Percentiles rank a stretch among this genome's conserved stretches.
Evolutionary conservation across 805 yeast species (phyloP).

Genomic region (Nakazawaea ishiwadae): DNA sequence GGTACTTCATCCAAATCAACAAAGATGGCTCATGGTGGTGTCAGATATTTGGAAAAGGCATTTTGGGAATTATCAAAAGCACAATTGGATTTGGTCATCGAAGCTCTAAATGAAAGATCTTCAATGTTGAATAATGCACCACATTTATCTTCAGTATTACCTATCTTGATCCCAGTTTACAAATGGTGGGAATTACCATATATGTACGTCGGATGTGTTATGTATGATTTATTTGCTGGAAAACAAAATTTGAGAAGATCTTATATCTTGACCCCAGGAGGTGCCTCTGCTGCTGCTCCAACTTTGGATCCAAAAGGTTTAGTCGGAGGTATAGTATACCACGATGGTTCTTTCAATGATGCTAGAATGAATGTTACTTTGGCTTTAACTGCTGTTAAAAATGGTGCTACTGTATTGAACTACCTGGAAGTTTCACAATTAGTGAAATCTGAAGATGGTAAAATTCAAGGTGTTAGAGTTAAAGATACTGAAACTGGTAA

Average conservation of each 20-base stretch:
- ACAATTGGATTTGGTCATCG: conserved; percentile 83
- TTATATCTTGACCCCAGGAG: conserved; percentile 62
- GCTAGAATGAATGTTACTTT: conserved; percentile 83
- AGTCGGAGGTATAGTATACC: conserved; percentile 90
- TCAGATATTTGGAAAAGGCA: conserved; percentile 91
- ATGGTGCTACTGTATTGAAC: conserved; percentile 88
- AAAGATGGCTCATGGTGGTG: conserved; percentile 97
- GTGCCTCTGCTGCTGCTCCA: conserved; percentile 74
- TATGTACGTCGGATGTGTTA: conserved; percentile 84
- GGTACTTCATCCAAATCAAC: conserved; percentile 94
- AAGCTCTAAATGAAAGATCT: conserved; percentile 83
- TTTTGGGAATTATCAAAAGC: conserved; percentile 87
- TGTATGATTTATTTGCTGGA: conserved; percentile 93
- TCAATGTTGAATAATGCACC: conserved; percentile 89
- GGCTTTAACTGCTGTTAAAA: conserved; percentile 78
- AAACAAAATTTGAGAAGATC: conserved; percentile 76
- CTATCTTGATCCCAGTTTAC: conserved; percentile 95
- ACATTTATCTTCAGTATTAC: conserved; percentile 78
- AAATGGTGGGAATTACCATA: conserved; percentile 95
- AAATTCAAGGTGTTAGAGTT: conserved; percentile 73
- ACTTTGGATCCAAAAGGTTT: conserved; percentile 74
- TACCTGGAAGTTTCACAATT: conserved; percentile 79
- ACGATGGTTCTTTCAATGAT: conserved; percentile 93
- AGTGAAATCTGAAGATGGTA: conserved; percentile 56
- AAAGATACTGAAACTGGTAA: conserved; percentile 66